Base-by-base conservation (phyloP, 2,329 filamentous ascomycete species). In the Thelonectria discophora region DNA sequence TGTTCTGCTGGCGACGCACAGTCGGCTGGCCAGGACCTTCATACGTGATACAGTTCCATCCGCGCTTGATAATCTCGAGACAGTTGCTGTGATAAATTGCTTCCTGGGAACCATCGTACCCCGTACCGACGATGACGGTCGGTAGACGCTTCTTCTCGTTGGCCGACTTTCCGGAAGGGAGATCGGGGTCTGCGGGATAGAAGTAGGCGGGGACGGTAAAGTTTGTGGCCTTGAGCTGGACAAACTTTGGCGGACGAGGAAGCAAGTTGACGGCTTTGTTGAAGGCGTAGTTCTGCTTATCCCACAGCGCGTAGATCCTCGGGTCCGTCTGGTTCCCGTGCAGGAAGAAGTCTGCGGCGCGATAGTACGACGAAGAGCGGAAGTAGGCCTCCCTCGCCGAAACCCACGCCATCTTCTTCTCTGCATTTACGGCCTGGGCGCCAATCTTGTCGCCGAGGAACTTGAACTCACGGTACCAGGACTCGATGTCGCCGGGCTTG, bases 91-190 rank as follows among this genome's bases (percentile, higher is more conserved):
- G 79, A 51, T 77, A 76, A n/a, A 78, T 68, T 21, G 80, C 79
- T 55, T 82, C 79, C 58, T 80, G 77, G 0, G 74, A 68, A 6
- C 74, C 78, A 50, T 82, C 80, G 52, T 75, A 80, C 9, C 80
- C 78, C 40, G 72, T 78, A 24, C 78, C 74, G 15, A 81, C 67
- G 27, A 82, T 66, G 6, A 82, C 37, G 0, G 78, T 80, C 1
- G 79, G 78, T n/a, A 66, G 65, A 9, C 51, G 51, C 24, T 30
- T 51, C 5, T 30, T 47, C 9, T 18, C 8, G 18, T n/a, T 11
- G 12, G 30, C 9, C 13, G 20, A 43, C 18, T 51, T 32, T 9
- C 42, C 24, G 5, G 51, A 47, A 7, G 51, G 55, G 4, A 59
- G 43, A 8, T 43, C n/a, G 1, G 51, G 39, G n/a, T 46, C 20